Evolutionary conservation across 1,139 yeast genomes (phyloP).

Genomic region (Nadsonia commutata): DNA sequence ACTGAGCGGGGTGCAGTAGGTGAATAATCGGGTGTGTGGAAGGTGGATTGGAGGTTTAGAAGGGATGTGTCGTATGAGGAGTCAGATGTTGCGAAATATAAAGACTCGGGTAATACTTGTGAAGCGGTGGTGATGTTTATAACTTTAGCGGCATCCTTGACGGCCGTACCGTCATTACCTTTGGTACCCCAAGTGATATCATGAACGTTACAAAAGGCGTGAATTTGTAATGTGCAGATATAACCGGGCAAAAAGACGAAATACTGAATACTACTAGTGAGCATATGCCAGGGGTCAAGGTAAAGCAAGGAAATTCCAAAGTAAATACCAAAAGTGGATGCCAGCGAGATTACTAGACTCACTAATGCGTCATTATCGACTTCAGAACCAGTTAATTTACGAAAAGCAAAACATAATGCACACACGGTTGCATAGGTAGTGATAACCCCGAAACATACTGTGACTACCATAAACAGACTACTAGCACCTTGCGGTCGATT

Average conservation of each 20-base stretch:
- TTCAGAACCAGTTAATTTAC: slow-evolving; percentile 27
- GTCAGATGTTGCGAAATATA: too few relatives aligned
- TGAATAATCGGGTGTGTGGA: too few relatives aligned
- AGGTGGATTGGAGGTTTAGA: too few relatives aligned
- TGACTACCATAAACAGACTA: slow-evolving; percentile 53
- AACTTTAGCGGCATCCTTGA: too few relatives aligned
- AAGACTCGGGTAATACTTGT: too few relatives aligned
- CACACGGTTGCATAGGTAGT: slow-evolving; percentile 70
- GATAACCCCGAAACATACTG: slow-evolving; percentile 58
- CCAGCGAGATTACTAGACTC: slow-evolving; percentile 67
- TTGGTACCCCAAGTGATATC: slow-evolving; percentile 98
- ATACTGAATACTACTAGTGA: slow-evolving; percentile 77
- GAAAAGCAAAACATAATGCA: slow-evolving; percentile 65
- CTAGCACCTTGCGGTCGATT: slow-evolving; percentile 90
- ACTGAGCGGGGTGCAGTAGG: slow-evolving; percentile 43
- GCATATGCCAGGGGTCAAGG: slow-evolving; percentile 91
- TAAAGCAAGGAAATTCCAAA: slow-evolving; percentile 53
- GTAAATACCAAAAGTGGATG: slow-evolving; percentile 88
- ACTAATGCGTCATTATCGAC: slow-evolving; percentile 38
- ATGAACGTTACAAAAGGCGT: slow-evolving; percentile 91
- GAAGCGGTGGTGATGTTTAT: too few relatives aligned
- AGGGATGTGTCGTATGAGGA: too few relatives aligned
- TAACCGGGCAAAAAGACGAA: slow-evolving; percentile 78
- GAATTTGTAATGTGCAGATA: slow-evolving; percentile 58
- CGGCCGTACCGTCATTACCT: slow-evolving; percentile 57